A percentile compares a stretch with the other conserved stretches of the same genome.
Conservation (phyloP, 2,329 filamentous ascomycete genomes). For the Colletotrichum graminicola region DNA sequence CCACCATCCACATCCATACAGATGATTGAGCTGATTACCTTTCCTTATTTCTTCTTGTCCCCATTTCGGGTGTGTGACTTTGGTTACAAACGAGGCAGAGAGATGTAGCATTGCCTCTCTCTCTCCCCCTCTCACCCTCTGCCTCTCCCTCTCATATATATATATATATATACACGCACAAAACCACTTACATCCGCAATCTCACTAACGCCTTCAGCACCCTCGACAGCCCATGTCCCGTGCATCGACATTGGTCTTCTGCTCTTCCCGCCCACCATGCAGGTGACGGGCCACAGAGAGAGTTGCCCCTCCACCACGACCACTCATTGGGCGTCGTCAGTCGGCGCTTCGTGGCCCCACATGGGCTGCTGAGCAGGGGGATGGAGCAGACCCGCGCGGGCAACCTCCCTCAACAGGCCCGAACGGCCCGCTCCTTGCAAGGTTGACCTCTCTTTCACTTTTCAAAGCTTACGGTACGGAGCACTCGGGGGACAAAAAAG, state of each 20-base stretch:
- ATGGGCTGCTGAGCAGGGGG: constrained; percentile 6
- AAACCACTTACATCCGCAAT: background rate
- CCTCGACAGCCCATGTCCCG: constrained; percentile 22
- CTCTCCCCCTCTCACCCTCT: too few species aligned
- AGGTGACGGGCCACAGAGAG: constrained; percentile 34
- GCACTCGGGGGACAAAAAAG: too few species aligned
- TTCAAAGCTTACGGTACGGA: background rate
- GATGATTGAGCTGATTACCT: too few species aligned
- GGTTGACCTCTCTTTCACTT: constrained; percentile 8
- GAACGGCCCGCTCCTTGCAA: constrained; percentile 41
- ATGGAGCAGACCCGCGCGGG: constrained; percentile 14
- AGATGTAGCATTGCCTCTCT: background rate
- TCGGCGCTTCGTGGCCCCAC: constrained; percentile 39
- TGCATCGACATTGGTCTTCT: constrained; percentile 31
- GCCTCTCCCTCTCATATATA: background rate
- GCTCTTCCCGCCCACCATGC: constrained; percentile 26
- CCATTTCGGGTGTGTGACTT: background rate
- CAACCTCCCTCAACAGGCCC: constrained; percentile 6
- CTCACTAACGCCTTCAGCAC: constrained; percentile 9
- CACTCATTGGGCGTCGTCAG: constrained; percentile 33
- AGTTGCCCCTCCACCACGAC: constrained; percentile 18
- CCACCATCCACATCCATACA: background rate
- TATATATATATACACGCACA: background rate
- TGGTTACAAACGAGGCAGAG: background rate
- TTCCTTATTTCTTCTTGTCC: background rate